Conservation (phyloP, 257 asterid genomes). For the Salvia hispanica region DNA sequence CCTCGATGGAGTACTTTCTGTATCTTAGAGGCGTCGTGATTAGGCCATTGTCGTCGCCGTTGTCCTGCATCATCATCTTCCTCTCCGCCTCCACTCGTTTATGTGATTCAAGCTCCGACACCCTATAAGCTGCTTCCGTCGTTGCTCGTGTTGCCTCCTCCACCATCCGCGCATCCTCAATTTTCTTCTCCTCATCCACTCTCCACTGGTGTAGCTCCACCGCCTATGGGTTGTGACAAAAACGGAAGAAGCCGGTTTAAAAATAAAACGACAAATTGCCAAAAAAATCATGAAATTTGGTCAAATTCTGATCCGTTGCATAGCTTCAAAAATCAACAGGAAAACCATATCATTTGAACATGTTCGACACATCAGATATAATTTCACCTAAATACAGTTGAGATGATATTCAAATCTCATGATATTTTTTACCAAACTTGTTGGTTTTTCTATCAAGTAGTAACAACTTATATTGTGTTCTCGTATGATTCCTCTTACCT, state of each 20-base stretch:
- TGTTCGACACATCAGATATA: too few species aligned
- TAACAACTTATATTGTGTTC: too few species aligned
- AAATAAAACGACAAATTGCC: too few species aligned
- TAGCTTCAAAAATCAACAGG: too few species aligned
- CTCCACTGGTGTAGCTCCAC: conserved; percentile 81
- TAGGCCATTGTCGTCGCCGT: conserved; percentile 26
- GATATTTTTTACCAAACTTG: too few species aligned
- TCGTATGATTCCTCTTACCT: conserved; percentile 44
- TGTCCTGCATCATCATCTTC: conserved; percentile 33
- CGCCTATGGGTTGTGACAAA: conserved; percentile 43
- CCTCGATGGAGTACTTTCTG: conserved; percentile 70
- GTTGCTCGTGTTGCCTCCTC: conserved; percentile 51
- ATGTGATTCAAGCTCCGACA: conserved; percentile 46
- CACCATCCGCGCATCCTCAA: conserved; percentile 54
- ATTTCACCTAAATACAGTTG: too few species aligned
- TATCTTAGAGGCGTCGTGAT: conserved; percentile 43
- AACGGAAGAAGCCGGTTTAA: too few species aligned
- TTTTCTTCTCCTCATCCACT: conserved; percentile 67
- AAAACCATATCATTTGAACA: too few species aligned
- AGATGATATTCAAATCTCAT: too few species aligned
- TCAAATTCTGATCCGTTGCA: too few species aligned
- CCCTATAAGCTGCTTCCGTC: conserved; percentile 53
- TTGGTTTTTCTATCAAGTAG: too few species aligned
- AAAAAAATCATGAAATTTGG: too few species aligned
- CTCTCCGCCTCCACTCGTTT: conserved; percentile 47